Percentiles rank a stretch among this genome's conserved stretches.
phyloP scores from a whole-genome alignment of 108 stramenopile genomes.

The Stephanodiscus minutulus region DNA sequence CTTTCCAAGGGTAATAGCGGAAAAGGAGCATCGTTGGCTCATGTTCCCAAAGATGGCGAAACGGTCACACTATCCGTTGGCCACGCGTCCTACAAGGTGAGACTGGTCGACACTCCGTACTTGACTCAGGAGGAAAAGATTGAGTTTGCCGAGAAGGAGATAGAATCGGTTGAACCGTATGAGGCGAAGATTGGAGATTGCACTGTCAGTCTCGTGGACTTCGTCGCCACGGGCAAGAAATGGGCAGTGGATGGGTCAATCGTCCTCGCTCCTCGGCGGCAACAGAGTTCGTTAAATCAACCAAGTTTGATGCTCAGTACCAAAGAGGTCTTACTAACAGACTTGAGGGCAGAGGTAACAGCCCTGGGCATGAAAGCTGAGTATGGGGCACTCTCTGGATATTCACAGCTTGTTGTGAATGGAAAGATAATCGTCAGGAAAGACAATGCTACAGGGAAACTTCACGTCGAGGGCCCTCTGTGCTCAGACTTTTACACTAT shows the following conservation, averaged over 20 bases:
- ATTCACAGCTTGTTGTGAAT: constrained; percentile 82
- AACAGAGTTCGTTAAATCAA: constrained; percentile 34
- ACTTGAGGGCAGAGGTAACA: constrained; percentile 83
- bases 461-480: constrained; percentile 86
- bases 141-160: constrained; percentile 42
- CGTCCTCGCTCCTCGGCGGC: constrained; percentile 73
- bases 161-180: constrained; percentile 60
- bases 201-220: constrained; percentile 83
- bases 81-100: constrained; percentile 77
- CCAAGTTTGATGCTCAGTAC: constrained; percentile 73
- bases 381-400: constrained; percentile 71
- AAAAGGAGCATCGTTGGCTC: constrained; percentile 25
- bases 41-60: constrained; percentile 66
- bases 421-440: constrained; percentile 79
- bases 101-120: constrained; percentile 83
- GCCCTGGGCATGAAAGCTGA: constrained; percentile 89
- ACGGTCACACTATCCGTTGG: constrained; percentile 74
- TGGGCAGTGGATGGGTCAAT: constrained; percentile 86
- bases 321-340: constrained; percentile 88
- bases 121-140: constrained; percentile 67
- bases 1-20: constrained; percentile 6
- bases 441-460: constrained; percentile 65
- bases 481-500: constrained; percentile 87
- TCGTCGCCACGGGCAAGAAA: constrained; percentile 83
- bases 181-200: constrained; percentile 84